These are phyloP conservation scores for Limnanthes douglasii DNA, from an alignment of 345 rosid genomes.

Conservation along the genomic window DNA sequence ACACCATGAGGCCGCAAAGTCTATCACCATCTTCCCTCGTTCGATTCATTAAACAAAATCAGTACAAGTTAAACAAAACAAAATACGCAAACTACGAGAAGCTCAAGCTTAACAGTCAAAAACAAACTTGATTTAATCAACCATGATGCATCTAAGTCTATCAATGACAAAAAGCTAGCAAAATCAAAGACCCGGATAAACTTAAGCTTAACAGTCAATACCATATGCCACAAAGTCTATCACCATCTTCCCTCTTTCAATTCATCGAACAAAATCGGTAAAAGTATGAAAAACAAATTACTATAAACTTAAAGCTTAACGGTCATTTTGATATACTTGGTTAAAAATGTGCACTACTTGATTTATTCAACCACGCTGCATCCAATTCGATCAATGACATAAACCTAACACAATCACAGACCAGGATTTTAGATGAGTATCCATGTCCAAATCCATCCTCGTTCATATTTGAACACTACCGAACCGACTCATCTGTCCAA, in stretches of 20 bases:
- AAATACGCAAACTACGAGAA: conserved; percentile 3
- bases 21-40: conserved; percentile 43
- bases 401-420: neutral
- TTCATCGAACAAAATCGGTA: neutral
- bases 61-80: neutral
- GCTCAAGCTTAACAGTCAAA: neutral
- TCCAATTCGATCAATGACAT: neutral
- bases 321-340: neutral
- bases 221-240: conserved; percentile 75
- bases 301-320: neutral
- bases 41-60: neutral
- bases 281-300: neutral
- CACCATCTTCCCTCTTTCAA: conserved; percentile 30
- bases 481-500: no score
- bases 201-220: conserved; percentile 60
- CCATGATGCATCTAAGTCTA: no score
- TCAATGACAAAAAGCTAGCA: neutral
- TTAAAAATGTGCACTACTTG: no score
- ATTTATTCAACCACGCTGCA: neutral
- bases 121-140: neutral
- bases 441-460: no score
- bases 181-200: neutral
- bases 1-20: conserved; percentile 83
- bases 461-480: no score
- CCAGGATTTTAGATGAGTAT: conserved; percentile 8